Evolutionary conservation across 108 stramenopile species (phyloP).

Genomic region (Conticribra guillardii): DNA sequence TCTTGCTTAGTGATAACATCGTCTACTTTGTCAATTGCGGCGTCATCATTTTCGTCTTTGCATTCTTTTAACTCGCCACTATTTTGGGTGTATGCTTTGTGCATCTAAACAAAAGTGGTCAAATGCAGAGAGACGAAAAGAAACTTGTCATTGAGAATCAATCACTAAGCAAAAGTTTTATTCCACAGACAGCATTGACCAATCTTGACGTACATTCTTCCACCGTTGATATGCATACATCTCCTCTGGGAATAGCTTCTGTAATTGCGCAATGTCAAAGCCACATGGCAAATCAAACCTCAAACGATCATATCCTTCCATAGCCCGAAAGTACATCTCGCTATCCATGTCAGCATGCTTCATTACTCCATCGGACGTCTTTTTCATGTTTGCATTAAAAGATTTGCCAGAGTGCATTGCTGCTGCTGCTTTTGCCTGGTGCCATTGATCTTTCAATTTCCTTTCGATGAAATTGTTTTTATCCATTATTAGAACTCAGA

Average conservation of each 20-base stretch:
- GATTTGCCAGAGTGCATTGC: slow-evolving; percentile 14
- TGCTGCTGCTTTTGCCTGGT: slow-evolving; percentile 39
- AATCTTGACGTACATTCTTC: slow-evolving; percentile 57
- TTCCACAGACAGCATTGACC: no score
- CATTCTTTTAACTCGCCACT: slow-evolving; percentile 16
- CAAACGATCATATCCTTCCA: slow-evolving; percentile 50
- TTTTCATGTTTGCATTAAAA: slow-evolving; percentile 17
- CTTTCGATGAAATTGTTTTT: slow-evolving; percentile 1
- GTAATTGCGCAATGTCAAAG: slow-evolving; percentile 68
- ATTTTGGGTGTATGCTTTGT: slow-evolving; percentile 52
- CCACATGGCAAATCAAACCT: slow-evolving; percentile 58
- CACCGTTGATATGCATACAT: slow-evolving; percentile 79
- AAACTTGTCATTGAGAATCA: background rate
- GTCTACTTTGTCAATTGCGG: slow-evolving; percentile 15
- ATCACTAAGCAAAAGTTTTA: background rate
- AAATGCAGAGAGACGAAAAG: background rate
- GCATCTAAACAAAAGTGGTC: slow-evolving; percentile 61
- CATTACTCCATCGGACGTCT: slow-evolving; percentile 6
- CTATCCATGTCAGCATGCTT: slow-evolving; percentile 55
- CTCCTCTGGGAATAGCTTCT: slow-evolving; percentile 78
- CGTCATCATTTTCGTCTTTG: background rate
- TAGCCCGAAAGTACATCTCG: slow-evolving; percentile 59
- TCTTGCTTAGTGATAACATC: no score
- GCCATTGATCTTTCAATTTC: slow-evolving; percentile 38
- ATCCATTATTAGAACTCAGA: background rate